Evolutionary conservation across 1,139 yeast genomes (phyloP).

Genomic region (Saccharomyces hybrid): DNA sequence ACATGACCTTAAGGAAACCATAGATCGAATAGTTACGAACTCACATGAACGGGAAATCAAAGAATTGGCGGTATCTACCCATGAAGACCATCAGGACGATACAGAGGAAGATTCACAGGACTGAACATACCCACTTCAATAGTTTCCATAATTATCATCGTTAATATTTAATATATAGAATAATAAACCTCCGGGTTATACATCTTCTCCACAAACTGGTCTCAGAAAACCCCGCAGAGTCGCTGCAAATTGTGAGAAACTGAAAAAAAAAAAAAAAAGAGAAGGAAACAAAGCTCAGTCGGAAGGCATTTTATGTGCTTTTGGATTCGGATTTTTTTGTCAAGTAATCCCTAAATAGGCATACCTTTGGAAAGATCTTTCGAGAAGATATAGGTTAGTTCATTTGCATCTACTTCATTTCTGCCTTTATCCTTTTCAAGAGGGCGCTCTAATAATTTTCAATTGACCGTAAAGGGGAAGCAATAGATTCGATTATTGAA

Average conservation of each 20-base stretch:
- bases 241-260: not conserved
- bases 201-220: not conserved
- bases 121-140: not conserved
- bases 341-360: not conserved
- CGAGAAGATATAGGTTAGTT: not conserved
- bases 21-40: slow-evolving; percentile 4
- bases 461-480: not conserved
- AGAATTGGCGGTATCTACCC: not conserved
- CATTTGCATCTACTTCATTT: not conserved
- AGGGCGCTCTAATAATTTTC: not conserved
- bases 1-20: slow-evolving; percentile 5
- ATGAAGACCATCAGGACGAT: not conserved
- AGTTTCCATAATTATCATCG: not conserved
- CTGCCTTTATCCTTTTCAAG: not conserved
- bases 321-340: not conserved
- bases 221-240: not conserved
- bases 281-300: not conserved
- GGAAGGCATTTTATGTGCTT: not conserved
- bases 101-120: not conserved
- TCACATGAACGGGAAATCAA: slow-evolving; percentile 2
- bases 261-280: not conserved
- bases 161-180: not conserved
- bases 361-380: not conserved
- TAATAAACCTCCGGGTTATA: not conserved
- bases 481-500: not conserved